Evolutionary conservation across 2,329 filamentous ascomycete species (phyloP), one percentile per base, ranked within the genome.

Genomic region (Pleurostoma richardsiae): DNA sequence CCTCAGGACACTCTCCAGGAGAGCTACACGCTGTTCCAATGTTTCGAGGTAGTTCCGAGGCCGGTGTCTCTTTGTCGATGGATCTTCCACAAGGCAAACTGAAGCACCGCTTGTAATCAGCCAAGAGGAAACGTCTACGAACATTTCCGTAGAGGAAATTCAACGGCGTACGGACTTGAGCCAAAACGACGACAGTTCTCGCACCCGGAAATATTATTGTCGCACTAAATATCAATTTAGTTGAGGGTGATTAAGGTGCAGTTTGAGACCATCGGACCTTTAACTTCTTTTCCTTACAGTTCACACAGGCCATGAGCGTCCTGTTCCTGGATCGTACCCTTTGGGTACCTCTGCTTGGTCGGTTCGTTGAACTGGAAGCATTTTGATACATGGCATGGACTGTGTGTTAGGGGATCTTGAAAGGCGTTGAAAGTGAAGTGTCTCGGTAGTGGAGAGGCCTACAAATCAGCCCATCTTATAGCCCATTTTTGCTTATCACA

Each of bases 41-140:
- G 49, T 51, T 41, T 62, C 54, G 3, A 64, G 19, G 30, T 65
- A 64, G 44, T 63, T 62, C 3, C 61, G 54, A n/a, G 62, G 61
- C 10, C 45, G 53, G 4, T 55, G 53, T 30, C 46, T 49, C 36
- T 55, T 60, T 1, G 59, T 61, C 4, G 45, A 39, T 0, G 60
- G 59, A 45, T 64, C 59, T 44, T 62, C 58, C 1, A 58, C 48
- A 3, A 59, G 46, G 40, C 56, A 59, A 6, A 31, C 49, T 51
- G 39, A 19, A 19, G 19, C 19, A 19, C 19, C 19, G 4, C 19
- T n/a, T 36, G n/a, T 36, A 36, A n/a, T 36, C 33, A 36, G 33
- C 33, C 8, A 36, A n/a, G n/a, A 36, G 33, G 8, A n/a, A 36
- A n/a, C 19, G 19, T 19, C 19, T 19, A 19, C 19, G 19, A 19